Evolutionary conservation across 305 asterid genomes (phyloP).

Genomic region (Solanum hybrid): DNA sequence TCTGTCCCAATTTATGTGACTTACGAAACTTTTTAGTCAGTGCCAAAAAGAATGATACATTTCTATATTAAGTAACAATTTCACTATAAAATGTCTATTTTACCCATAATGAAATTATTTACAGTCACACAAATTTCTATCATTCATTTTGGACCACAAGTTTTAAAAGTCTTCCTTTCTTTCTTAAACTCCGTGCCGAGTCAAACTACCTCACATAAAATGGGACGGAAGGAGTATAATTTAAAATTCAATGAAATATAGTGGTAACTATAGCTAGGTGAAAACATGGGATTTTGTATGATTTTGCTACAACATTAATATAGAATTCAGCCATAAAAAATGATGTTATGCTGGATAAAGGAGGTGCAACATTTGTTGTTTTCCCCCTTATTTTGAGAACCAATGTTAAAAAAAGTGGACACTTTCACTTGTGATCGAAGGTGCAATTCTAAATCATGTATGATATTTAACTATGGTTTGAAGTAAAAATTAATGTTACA

Average conservation of each 20-base stretch:
- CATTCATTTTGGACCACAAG: too few relatives aligned
- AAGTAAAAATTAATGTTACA: neutral
- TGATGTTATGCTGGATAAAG: neutral
- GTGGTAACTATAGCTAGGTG: neutral
- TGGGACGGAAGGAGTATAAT: too few relatives aligned
- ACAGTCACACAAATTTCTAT: too few relatives aligned
- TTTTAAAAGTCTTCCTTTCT: too few relatives aligned
- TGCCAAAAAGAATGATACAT: too few relatives aligned
- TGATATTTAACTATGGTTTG: neutral
- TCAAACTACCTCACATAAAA: too few relatives aligned
- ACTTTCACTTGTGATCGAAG: neutral
- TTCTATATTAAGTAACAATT: too few relatives aligned
- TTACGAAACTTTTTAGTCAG: too few relatives aligned
- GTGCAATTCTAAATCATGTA: neutral
- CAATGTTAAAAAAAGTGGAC: neutral
- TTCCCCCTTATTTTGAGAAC: neutral
- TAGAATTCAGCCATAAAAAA: neutral
- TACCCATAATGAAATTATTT: too few relatives aligned
- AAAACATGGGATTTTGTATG: neutral
- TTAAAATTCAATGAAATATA: neutral
- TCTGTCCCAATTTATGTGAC: too few relatives aligned
- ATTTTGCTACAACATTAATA: neutral
- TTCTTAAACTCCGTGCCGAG: too few relatives aligned
- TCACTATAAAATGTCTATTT: too few relatives aligned
- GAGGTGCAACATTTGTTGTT: neutral